Evolutionary conservation across 768 basidiomycete genomes (phyloP), one percentile per base, ranked within the genome.

Genomic region (Lepiota subincarnata): DNA sequence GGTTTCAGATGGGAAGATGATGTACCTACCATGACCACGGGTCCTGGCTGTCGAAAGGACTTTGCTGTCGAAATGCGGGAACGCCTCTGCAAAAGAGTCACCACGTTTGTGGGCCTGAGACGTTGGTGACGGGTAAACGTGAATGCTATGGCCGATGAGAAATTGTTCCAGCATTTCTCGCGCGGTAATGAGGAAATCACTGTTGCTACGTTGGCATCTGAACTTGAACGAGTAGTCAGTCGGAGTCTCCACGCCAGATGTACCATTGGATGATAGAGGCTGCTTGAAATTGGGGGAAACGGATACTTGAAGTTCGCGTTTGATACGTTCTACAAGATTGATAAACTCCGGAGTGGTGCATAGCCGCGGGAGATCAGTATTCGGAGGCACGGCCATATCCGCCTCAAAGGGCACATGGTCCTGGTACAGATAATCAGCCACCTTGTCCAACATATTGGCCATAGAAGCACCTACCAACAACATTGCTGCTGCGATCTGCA

Each of bases 341-440:
- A 75, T 75, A 67, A 95, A 98, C 42, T 98, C 94, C n/a, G 85
- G 70, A 2, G 89, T 86, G 26, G 80, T 70, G 61, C 85, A 84
- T 38, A 98, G 73, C 28, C 82, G 78, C 12, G 87, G 79, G 31
- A 98, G 76, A 53, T 97, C 94, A 11, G 81, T 70, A 60, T 83
- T 87, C 8, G 89, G 87, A 4, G 94, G 94, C 19, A 98, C 84
- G 38, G 86, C 83, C 82, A 96, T 89, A 60, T 96, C 92, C 12
- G 93, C 94, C 68, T 98, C 94, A 64, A 96, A 96, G 3, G 93
- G 94, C 55, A 98, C 92, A 63, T 96, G 92, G 65, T 97, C 93
- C 93, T 96, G 63, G 2, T 8, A 2, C 8, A 22, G 26, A 14
- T 24, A 11, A 34, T 44, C 38, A 35, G 38, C 55, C 14, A 57